Percentiles rank a stretch among this genome's conserved stretches.
Evolutionary conservation across 1,139 yeast genomes (phyloP).

Genomic region (Pneumocystis canis): DNA sequence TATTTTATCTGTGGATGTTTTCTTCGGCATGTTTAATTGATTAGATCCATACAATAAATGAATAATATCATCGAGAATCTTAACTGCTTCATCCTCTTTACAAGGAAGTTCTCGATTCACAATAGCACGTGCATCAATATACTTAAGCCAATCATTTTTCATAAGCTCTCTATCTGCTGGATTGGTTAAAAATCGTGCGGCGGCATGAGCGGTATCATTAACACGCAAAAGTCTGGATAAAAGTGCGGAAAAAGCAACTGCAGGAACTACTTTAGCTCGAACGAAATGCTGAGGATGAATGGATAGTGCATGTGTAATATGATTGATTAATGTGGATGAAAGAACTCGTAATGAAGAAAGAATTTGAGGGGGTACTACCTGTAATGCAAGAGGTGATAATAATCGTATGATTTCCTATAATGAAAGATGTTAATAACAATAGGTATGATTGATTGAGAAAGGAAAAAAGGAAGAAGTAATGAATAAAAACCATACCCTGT

Average conservation of each 20-base stretch:
- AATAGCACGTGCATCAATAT: conserved; percentile 37
- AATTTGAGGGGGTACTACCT: conserved; percentile 46
- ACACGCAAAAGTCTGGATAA: conserved; percentile 45
- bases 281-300: conserved; percentile 41
- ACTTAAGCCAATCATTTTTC: conserved; percentile 45
- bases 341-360: conserved; percentile 26
- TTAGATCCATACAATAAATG: background rate
- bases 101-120: conserved; percentile 46
- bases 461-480: too few relatives aligned
- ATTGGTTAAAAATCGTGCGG: conserved; percentile 37
- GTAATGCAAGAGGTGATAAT: conserved; percentile 53
- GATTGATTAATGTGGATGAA: conserved; percentile 22
- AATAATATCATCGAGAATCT: conserved; percentile 6
- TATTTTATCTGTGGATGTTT: background rate
- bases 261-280: conserved; percentile 39
- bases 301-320: conserved; percentile 21
- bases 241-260: conserved; percentile 42
- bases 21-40: background rate
- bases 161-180: conserved; percentile 36
- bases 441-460: too few relatives aligned
- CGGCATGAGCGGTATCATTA: conserved; percentile 45
- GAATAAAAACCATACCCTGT: conserved; percentile 20
- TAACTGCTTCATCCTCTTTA: conserved; percentile 18
- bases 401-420: conserved; percentile 39
- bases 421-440: too few relatives aligned